Percentiles rank a stretch among this genome's conserved stretches.
Evolutionary conservation across 2,329 filamentous ascomycete genomes (phyloP).

Genomic region (Mycosphaerelloides madeirae): DNA sequence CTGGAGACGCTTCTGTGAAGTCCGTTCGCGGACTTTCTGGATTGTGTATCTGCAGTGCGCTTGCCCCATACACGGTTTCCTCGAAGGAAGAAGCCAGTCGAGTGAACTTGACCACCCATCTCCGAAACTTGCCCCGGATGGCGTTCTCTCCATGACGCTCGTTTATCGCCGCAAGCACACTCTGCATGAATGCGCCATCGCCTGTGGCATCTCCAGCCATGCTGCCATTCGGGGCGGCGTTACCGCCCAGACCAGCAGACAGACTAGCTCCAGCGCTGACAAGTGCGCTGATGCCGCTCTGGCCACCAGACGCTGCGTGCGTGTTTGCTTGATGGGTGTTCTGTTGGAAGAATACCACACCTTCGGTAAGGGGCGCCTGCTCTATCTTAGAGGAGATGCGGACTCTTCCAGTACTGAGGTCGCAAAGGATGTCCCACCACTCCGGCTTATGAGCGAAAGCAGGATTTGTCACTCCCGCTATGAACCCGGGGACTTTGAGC

Average conservation of each 20-base stretch:
- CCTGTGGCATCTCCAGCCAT: slow-evolving; percentile 65
- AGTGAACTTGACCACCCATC: slow-evolving; percentile 92
- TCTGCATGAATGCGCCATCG: slow-evolving; percentile 82
- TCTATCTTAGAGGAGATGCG: slow-evolving; percentile 92
- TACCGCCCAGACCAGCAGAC: slow-evolving; percentile 33
- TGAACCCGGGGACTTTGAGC: slow-evolving; percentile 92
- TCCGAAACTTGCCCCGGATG: slow-evolving; percentile 85
- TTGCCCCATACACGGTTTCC: slow-evolving; percentile 90
- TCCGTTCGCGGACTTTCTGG: slow-evolving; percentile 32
- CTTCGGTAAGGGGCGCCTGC: slow-evolving; percentile 73
- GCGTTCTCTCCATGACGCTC: slow-evolving; percentile 84
- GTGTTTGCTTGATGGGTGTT: slow-evolving; percentile 23
- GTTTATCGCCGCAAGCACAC: slow-evolving; percentile 75
- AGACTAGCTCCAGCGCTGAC: slow-evolving; percentile 32
- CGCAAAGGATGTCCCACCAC: slow-evolving; percentile 97
- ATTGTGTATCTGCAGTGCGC: slow-evolving; percentile 68
- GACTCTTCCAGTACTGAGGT: slow-evolving; percentile 84
- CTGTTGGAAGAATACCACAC: slow-evolving; percentile 80
- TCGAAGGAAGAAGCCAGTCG: slow-evolving; percentile 91
- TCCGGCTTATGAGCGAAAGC: slow-evolving; percentile 91
- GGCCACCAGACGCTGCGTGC: slow-evolving; percentile 21
- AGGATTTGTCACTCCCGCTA: slow-evolving; percentile 95
- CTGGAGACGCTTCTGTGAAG: slow-evolving; percentile 13
- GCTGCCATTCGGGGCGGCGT: slow-evolving; percentile 27
- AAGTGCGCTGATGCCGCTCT: slow-evolving; percentile 25